Evolutionary conservation across 169 alveolate species (phyloP).

Genomic region (Plasmodium blacklocki): DNA sequence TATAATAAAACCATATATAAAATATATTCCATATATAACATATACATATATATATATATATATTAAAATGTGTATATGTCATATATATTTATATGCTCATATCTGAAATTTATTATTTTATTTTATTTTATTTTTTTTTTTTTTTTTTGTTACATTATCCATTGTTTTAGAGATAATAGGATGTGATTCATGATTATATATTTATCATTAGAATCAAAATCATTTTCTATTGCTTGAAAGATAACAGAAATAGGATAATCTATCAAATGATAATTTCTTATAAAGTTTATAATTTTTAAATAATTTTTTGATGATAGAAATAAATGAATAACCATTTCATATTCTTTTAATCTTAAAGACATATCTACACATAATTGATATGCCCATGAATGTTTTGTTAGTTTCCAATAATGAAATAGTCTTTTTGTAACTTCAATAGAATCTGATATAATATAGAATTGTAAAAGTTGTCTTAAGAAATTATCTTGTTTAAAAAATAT

Average conservation of each 20-base stretch:
- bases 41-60: not conserved
- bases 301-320: constrained; percentile 38
- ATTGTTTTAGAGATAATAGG: constrained; percentile 16
- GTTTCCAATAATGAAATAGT: constrained; percentile 62
- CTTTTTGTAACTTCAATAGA: constrained; percentile 68
- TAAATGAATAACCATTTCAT: constrained; percentile 64
- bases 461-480: constrained; percentile 45
- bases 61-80: not conserved
- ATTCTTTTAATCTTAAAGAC: constrained; percentile 63
- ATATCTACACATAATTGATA: constrained; percentile 57
- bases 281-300: constrained; percentile 32
- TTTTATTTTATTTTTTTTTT: not conserved
- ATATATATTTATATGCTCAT: not conserved
- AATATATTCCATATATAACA: not conserved
- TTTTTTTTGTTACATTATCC: constrained; percentile 33
- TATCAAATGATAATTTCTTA: constrained; percentile 33
- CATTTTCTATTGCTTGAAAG: constrained; percentile 74
- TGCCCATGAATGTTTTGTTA: constrained; percentile 56
- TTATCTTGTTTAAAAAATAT: constrained; percentile 65
- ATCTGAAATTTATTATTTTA: not conserved
- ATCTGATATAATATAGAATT: constrained; percentile 58
- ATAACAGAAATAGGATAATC: constrained; percentile 70
- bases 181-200: constrained; percentile 43
- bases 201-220: constrained; percentile 47
- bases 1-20: not conserved